Evolutionary conservation across 106 monocot species (phyloP), one percentile per base, ranked within the genome.

Genomic region (Chionographis japonica): DNA sequence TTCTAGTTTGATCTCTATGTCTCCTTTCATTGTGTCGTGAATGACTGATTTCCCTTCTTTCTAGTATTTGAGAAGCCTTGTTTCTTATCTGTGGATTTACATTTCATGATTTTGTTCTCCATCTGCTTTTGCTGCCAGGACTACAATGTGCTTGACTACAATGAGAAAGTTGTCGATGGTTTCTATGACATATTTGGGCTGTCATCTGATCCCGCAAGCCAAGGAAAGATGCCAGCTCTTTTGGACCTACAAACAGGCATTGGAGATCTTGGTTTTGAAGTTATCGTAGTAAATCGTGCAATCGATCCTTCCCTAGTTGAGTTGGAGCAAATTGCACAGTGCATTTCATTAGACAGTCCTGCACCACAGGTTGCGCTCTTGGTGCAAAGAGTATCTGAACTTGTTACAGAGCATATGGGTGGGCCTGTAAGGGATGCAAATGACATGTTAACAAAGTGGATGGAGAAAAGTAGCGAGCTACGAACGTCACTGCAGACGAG

Each of bases 261-360:
- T 56, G 89, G 97, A 4, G 90, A 98, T 80, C 92, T 93, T 60
- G 92, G 92, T 37, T 98, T 87, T 83, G 97, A 98, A 88, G 92
- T 93, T 41, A 87, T 98, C 62, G 67, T 98, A 66, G 83, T 98
- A 49, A 93, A 92, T 62, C 85, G 82, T 65, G 40, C 80, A 27
- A 81, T 92, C 58, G 97, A 98, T 61, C 66, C 60, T 52, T 70
- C 78, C 27, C 73, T 98, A 63, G 73, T 83, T 46, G 97, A 93
- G 77, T 76, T 98, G 73, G 92, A 98, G 71, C 90, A 98, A 73
- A 70, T 98, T 58, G 82, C 90, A 69, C 87, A 98, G 16, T 98
- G 97, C 75, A 77, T 92, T 60, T 72, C 71, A 6, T 69, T 93
- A 52, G 97, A 85, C 55, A 83, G 68, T 65, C 89, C 69, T 51